Base-by-base conservation (phyloP, 352 stramenopile species). In the Phytophthora ohioensis region DNA sequence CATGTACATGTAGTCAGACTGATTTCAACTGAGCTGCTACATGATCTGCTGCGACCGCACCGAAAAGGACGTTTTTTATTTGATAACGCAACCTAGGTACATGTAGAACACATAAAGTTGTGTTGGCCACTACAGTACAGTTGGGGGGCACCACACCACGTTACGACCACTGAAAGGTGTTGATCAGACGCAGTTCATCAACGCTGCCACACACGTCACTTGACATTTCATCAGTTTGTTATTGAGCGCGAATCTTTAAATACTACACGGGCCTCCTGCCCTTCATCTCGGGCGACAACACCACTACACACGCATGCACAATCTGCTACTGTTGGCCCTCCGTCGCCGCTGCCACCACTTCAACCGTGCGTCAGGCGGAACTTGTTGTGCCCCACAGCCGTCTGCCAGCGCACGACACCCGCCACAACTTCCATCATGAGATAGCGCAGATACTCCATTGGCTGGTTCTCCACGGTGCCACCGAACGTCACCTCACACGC, bases 401-500 rank as follows among this genome's bases (percentile, higher is more conserved):
- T 81, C 51, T 92, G 85, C 85, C 85, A 92, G 17, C 81, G 69
- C 69, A 88, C 82, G 58, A 90, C 81, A 9, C 75, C 85, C 4
- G 80, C 75, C 34, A 91, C 73, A 11, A 92, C 68, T 57, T 90
- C 82, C 66, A 91, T 80, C 76, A 88, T 85, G 43, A 92, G 76
- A 60, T 89, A 85, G 48, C 79, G 77, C 42, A 92, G 58, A 66
- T 88, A 91, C 45, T 87, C 73, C 42, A 67, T 74, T 12, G 84
- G 73, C 30, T 76, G 75, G 64, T 90, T 88, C 57, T 75, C 72
- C 11, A 81, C 80, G 15, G 61, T 79, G 48, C 85, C 85, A 15
- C 85, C 85, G 34, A 92, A 90, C 5, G 85, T 90, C 13, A 92
- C 85, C 38, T 92, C 79, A 39, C 82, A 92, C 36, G 69, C 77